Percentiles rank a stretch among this genome's conserved stretches.
phyloP scores from a whole-genome alignment of 1,284 basidiomycete genomes.

The Hemileia vastatrix region DNA sequence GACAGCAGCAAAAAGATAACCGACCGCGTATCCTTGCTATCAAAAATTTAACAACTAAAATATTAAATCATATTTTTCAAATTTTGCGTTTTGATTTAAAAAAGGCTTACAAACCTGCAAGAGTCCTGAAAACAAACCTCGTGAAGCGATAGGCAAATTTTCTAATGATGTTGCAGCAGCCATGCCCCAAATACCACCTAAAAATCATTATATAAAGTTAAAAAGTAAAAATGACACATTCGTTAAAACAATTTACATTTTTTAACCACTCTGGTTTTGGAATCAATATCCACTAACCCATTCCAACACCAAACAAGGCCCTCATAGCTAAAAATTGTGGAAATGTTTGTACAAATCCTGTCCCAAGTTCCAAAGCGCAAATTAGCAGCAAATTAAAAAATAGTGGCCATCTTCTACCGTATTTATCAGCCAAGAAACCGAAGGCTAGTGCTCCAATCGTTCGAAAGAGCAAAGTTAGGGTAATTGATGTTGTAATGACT shows the following conservation, averaged over 20 bases:
- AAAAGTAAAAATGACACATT: no score
- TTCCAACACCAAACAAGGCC: conserved; percentile 47
- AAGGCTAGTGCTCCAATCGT: conserved; percentile 77
- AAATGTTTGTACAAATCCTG: conserved; percentile 49
- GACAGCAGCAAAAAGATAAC: conserved; percentile 30
- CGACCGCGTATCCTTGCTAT: conserved; percentile 27
- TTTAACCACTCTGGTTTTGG: no score
- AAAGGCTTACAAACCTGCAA: conserved; percentile 71
- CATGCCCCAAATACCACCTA: conserved; percentile 50
- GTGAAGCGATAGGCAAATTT: conserved; percentile 72
- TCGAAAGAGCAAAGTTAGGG: conserved; percentile 81
- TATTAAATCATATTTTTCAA: conserved; percentile 41
- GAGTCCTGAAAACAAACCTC: conserved; percentile 75
- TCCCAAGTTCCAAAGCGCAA: conserved; percentile 63
- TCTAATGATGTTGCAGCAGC: conserved; percentile 61
- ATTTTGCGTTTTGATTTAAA: conserved; percentile 70
- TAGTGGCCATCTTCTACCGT: conserved; percentile 84
- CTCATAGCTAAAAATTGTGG: conserved; percentile 48
- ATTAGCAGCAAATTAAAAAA: conserved; percentile 59
- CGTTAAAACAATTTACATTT: no score
- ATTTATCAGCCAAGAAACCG: conserved; percentile 50
- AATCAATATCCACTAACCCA: no score
- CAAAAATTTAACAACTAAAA: neutral
- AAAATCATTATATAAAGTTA: no score
- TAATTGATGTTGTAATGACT: conserved; percentile 62